Conservation (phyloP, 2,329 filamentous ascomycete species). For the Alternaria sp. region DNA sequence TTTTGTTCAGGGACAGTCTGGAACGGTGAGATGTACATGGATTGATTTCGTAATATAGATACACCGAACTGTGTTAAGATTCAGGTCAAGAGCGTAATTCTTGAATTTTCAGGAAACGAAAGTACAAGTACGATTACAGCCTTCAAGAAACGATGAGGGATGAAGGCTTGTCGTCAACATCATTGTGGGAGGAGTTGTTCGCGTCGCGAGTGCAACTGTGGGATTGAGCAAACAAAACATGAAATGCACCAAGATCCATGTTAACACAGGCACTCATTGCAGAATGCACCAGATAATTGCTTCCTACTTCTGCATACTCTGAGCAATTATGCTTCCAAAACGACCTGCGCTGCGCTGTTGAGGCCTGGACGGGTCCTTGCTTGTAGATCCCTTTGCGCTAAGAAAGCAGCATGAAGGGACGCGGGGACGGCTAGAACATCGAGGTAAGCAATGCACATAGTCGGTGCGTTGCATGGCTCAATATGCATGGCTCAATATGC, state of each 20-base stretch:
- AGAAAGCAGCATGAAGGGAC: not conserved
- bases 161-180: not conserved
- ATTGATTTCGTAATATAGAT: too few species aligned
- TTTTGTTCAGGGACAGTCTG: too few species aligned
- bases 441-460: not conserved
- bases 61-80: too few species aligned
- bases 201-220: not conserved
- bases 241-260: too few species aligned
- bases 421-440: not conserved
- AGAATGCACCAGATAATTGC: not conserved
- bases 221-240: not conserved
- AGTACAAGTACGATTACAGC: too few species aligned
- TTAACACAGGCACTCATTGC: not conserved
- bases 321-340: not conserved
- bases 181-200: not conserved
- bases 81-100: too few species aligned
- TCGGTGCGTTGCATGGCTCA: not conserved
- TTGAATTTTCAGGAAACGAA: too few species aligned
- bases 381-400: not conserved
- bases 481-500: not conserved
- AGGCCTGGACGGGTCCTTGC: not conserved
- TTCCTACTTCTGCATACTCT: not conserved
- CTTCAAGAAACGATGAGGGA: not conserved
- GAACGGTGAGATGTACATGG: too few species aligned
- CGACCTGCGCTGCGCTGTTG: not conserved